Conservation (phyloP, 805 yeast species). For the Suhomyces pyralidae region DNA sequence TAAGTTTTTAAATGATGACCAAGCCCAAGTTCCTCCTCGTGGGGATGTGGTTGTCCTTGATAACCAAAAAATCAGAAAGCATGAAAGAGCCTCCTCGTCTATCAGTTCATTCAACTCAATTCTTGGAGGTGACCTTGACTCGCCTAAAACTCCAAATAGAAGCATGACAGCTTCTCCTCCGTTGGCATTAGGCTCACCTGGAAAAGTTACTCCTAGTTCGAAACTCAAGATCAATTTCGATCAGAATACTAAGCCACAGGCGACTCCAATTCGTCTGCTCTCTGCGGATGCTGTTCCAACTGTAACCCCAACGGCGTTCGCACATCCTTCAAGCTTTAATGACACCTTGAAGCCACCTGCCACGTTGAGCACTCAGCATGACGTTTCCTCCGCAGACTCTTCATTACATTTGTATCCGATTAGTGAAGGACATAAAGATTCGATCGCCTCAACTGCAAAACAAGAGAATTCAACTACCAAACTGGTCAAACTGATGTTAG, state of each 20-base stretch:
- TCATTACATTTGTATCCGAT: slow-evolving; percentile 5
- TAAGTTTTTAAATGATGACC: slow-evolving; percentile 17
- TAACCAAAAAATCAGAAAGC: slow-evolving; percentile 14
- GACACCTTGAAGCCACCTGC: slow-evolving; percentile 2
- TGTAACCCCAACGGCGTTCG: slow-evolving; percentile 2
- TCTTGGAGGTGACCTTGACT: neutral
- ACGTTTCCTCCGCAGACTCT: slow-evolving; percentile 1
- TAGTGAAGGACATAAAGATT: slow-evolving; percentile 1
- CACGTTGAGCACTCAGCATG: neutral
- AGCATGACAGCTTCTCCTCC: neutral
- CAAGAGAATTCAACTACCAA: neutral
- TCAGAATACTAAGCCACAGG: neutral
- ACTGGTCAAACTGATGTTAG: neutral
- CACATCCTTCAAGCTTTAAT: neutral
- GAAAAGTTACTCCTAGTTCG: neutral
- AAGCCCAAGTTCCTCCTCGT: slow-evolving; percentile 22
- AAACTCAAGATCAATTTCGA: neutral
- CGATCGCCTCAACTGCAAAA: neutral
- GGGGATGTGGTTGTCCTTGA: slow-evolving; percentile 17
- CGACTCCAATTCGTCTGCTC: neutral
- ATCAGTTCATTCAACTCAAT: slow-evolving; percentile 18
- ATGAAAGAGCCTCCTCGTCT: slow-evolving; percentile 16
- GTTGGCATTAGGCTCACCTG: neutral
- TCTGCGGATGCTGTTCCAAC: neutral
- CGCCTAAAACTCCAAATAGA: slow-evolving; percentile 1